Evolutionary conservation across 2,329 filamentous ascomycete genomes (phyloP).

Genomic region (Fusarium pseudograminearum): DNA sequence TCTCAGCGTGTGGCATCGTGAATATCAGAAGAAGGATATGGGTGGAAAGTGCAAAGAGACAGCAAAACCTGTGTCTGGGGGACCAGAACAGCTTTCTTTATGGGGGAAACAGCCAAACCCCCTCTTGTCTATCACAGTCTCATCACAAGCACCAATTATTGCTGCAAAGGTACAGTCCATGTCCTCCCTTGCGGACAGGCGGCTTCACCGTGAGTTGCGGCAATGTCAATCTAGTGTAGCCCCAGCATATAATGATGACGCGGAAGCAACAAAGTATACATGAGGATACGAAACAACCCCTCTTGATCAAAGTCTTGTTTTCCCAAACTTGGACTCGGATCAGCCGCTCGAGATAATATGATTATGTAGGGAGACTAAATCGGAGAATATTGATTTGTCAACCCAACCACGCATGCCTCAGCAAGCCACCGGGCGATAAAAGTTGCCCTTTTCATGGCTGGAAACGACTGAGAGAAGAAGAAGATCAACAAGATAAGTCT

Average conservation of each 20-base stretch:
- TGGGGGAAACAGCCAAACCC: constrained; percentile 3
- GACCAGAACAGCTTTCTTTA: constrained; percentile 27
- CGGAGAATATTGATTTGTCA: constrained; percentile 21
- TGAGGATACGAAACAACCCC: background rate
- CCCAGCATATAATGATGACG: background rate
- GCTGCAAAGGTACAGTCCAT: background rate
- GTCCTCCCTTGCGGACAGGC: background rate
- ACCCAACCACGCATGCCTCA: constrained; percentile 12
- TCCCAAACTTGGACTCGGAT: background rate
- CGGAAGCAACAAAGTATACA: background rate
- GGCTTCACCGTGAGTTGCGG: background rate
- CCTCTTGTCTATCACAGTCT: background rate
- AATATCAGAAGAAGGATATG: background rate
- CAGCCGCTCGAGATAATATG: background rate
- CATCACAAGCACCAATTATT: background rate
- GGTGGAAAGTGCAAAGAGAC: background rate
- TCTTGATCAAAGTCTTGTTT: background rate
- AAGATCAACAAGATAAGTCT: background rate
- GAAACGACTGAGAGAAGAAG: background rate
- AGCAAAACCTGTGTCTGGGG: background rate
- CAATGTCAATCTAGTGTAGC: constrained; percentile 15
- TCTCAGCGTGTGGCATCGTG: constrained; percentile 38
- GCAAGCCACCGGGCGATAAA: constrained; percentile 27
- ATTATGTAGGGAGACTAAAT: constrained; percentile 6
- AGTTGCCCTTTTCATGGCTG: background rate